Conservation (phyloP, 2,329 filamentous ascomycete genomes). For the Sporothrix luriei region DNA sequence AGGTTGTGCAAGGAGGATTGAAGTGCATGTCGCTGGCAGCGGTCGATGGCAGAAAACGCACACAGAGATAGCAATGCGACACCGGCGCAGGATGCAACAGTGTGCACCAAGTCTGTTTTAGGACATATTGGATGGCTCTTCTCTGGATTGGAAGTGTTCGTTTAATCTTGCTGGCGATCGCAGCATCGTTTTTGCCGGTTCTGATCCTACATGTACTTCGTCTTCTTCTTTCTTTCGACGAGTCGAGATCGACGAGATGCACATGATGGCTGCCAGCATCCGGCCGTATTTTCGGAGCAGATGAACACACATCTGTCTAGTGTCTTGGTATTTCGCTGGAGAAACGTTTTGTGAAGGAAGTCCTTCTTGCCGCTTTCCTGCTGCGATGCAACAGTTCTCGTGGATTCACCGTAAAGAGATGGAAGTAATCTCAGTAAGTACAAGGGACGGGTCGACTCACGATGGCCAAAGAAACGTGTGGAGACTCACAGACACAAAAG, state of each 20-base stretch:
- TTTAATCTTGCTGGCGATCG: no score
- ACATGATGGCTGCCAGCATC: not conserved
- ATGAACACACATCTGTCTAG: slow-evolving; percentile 7
- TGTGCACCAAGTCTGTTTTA: slow-evolving; percentile 18
- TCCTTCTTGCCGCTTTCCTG: not conserved
- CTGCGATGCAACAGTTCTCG: slow-evolving; percentile 14
- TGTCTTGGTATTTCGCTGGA: not conserved
- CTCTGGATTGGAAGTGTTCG: not conserved
- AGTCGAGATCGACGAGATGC: slow-evolving; percentile 1
- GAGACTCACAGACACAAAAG: not conserved
- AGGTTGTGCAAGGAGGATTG: slow-evolving; percentile 8
- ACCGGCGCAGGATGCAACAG: not conserved
- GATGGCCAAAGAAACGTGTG: not conserved
- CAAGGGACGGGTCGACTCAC: not conserved
- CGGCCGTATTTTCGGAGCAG: slow-evolving; percentile 20
- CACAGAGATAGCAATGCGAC: slow-evolving; percentile 13
- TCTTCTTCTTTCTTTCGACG: not conserved
- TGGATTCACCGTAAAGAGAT: slow-evolving; percentile 8
- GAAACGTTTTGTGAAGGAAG: not conserved
- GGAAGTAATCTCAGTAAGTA: not conserved
- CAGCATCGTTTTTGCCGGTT: not conserved
- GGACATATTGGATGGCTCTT: not conserved
- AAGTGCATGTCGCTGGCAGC: not conserved
- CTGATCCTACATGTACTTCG: not conserved
- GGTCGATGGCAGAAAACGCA: not conserved